A percentile compares a stretch with the other conserved stretches of the same genome.
Evolutionary conservation across 2,329 filamentous ascomycete species (phyloP).

Genomic region (Achaetomium macrosporum): DNA sequence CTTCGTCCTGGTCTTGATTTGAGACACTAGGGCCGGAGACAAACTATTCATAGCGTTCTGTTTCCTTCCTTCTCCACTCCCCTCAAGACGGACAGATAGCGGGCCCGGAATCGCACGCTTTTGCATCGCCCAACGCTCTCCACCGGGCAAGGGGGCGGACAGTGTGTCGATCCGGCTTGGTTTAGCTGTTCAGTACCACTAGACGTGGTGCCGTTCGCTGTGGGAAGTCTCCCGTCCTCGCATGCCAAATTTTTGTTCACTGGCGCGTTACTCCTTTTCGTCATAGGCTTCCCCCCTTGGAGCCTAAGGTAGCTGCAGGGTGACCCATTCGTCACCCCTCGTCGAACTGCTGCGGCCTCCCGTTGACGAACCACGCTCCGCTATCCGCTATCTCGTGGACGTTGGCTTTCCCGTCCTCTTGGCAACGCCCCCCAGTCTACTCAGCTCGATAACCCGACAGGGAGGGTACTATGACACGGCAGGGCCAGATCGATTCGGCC

Average conservation of each 20-base stretch:
- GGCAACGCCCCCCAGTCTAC: not conserved
- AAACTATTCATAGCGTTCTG: too few relatives aligned
- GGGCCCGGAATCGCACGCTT: too few relatives aligned
- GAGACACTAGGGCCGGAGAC: too few relatives aligned
- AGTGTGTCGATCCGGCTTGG: not conserved
- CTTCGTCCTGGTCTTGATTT: too few relatives aligned
- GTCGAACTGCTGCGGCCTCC: not conserved
- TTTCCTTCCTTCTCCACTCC: not conserved
- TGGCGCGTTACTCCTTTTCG: not conserved
- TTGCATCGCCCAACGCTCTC: too few relatives aligned
- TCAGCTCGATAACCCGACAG: constrained; percentile 1
- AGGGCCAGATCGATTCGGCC: constrained; percentile 6
- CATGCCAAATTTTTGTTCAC: constrained; percentile 1
- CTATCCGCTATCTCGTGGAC: not conserved
- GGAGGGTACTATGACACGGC: not conserved
- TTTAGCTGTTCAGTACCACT: not conserved
- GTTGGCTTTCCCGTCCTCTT: constrained; percentile 1
- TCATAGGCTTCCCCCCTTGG: not conserved
- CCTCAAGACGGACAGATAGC: too few relatives aligned
- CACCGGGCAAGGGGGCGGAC: not conserved
- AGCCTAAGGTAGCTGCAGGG: constrained; percentile 1
- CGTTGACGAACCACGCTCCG: not conserved
- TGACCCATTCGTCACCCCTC: not conserved
- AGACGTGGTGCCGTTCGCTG: not conserved
- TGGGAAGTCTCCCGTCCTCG: constrained; percentile 1